Evolutionary conservation across 495 filamentous ascomycete species (phyloP).

Genomic region (Aspergillus homomorphus): DNA sequence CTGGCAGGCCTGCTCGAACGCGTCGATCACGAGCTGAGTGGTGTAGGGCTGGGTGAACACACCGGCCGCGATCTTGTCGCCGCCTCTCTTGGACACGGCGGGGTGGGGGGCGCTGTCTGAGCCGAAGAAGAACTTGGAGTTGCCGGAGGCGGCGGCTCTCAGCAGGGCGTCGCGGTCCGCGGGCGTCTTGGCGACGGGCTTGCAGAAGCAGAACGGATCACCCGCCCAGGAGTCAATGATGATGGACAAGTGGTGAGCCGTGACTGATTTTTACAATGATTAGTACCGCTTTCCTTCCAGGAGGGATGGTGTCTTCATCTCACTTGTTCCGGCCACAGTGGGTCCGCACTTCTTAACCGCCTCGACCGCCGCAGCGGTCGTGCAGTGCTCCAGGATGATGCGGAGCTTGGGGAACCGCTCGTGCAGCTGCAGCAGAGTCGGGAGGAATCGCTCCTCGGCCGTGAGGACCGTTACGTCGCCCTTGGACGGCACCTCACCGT

Average conservation of each 20-base stretch:
- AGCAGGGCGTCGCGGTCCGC: slow-evolving; percentile 74
- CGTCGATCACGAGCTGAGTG: slow-evolving; percentile 69
- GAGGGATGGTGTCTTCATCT: not conserved
- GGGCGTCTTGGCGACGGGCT: slow-evolving; percentile 74
- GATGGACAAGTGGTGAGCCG: slow-evolving; percentile 77
- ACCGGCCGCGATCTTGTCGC: slow-evolving; percentile 68
- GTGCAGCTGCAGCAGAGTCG: slow-evolving; percentile 68
- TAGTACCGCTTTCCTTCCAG: not conserved
- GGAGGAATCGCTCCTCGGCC: slow-evolving; percentile 78
- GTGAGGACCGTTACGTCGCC: slow-evolving; percentile 66
- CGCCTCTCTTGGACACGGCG: slow-evolving; percentile 64
- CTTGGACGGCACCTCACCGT: slow-evolving; percentile 55
- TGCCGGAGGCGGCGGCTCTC: slow-evolving; percentile 60
- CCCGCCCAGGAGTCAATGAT: slow-evolving; percentile 72
- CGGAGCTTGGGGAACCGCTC: slow-evolving; percentile 72
- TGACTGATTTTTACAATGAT: slow-evolving; percentile 35
- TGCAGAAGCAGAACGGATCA: slow-evolving; percentile 83
- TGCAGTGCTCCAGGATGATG: slow-evolving; percentile 78
- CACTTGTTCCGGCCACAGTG: slow-evolving; percentile 51
- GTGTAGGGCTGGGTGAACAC: slow-evolving; percentile 89
- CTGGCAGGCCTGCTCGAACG: slow-evolving; percentile 66
- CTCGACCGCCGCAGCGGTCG: slow-evolving; percentile 75
- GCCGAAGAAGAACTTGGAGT: slow-evolving; percentile 79
- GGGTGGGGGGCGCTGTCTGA: slow-evolving; percentile 76
- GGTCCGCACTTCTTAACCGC: slow-evolving; percentile 72